These are phyloP conservation scores for Dioscorea alata DNA, from an alignment of 106 monocot species.

Conservation along the genomic window DNA sequence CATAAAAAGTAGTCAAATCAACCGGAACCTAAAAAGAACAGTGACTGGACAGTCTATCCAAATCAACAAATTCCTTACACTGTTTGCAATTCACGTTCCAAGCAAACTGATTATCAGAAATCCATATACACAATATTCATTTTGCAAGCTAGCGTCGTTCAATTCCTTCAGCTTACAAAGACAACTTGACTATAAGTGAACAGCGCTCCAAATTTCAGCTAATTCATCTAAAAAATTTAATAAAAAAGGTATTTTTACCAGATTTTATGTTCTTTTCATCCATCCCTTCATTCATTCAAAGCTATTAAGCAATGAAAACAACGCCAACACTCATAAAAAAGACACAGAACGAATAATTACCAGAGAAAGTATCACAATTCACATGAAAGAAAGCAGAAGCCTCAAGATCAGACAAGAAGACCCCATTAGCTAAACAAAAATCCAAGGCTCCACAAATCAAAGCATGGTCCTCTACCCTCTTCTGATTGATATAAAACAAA, in stretches of 20 bases:
- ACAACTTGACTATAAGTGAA: too few species aligned
- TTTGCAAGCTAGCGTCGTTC: too few species aligned
- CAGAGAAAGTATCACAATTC: not conserved
- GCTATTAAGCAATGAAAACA: not conserved
- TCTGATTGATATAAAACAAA: slow-evolving; percentile 15
- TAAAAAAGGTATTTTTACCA: too few species aligned
- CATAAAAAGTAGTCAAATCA: not conserved
- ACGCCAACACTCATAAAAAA: not conserved
- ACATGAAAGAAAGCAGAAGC: not conserved
- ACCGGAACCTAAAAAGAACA: not conserved
- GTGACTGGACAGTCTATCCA: not conserved
- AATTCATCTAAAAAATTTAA: too few species aligned
- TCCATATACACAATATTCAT: not conserved
- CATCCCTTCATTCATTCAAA: not conserved
- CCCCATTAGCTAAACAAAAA: slow-evolving; percentile 22
- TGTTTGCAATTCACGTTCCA: not conserved
- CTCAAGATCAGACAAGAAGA: slow-evolving; percentile 14
- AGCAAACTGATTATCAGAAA: not conserved
- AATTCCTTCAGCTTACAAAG: too few species aligned
- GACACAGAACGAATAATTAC: slow-evolving; percentile 2
- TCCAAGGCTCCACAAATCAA: slow-evolving; percentile 23
- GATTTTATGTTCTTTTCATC: too few species aligned
- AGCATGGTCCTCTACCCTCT: slow-evolving; percentile 27
- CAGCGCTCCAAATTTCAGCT: too few species aligned
- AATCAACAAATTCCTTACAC: not conserved